Conservation (phyloP, 2,329 filamentous ascomycete species). For the Colletotrichum sp. region DNA sequence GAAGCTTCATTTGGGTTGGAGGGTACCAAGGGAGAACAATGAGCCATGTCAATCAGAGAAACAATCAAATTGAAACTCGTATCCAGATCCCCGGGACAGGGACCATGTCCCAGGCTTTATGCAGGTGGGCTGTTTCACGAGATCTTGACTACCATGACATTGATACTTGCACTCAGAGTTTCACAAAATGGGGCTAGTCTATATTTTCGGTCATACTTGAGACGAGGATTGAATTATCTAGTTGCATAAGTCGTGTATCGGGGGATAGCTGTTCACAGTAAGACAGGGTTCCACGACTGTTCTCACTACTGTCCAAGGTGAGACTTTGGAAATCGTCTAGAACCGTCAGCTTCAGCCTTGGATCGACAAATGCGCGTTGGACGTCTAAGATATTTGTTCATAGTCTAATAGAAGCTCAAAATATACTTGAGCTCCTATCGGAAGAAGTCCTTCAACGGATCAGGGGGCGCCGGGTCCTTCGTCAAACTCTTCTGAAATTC, state of each 20-base stretch:
- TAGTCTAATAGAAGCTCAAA: not conserved
- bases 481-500: slow-evolving; percentile 32
- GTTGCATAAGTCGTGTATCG: not conserved
- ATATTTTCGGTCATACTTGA: not conserved
- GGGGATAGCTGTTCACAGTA: not conserved
- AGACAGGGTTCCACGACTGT: not conserved
- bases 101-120: not conserved
- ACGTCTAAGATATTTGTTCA: not conserved
- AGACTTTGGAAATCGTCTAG: not conserved
- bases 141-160: not conserved
- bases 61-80: not conserved
- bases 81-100: not conserved
- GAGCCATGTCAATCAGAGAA: not conserved
- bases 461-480: slow-evolving; percentile 33
- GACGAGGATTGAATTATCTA: not conserved
- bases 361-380: not conserved
- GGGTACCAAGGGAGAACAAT: not conserved
- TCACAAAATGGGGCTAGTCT: not conserved
- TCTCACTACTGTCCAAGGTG: not conserved
- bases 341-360: not conserved
- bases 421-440: not conserved
- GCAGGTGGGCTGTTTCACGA: not conserved
- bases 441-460: slow-evolving; percentile 29
- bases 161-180: not conserved
- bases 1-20: not conserved